Percentiles rank a stretch among this genome's conserved stretches.
Conservation (phyloP, 2,329 filamentous ascomycete species). For the Dothiorella sarmentorum region DNA sequence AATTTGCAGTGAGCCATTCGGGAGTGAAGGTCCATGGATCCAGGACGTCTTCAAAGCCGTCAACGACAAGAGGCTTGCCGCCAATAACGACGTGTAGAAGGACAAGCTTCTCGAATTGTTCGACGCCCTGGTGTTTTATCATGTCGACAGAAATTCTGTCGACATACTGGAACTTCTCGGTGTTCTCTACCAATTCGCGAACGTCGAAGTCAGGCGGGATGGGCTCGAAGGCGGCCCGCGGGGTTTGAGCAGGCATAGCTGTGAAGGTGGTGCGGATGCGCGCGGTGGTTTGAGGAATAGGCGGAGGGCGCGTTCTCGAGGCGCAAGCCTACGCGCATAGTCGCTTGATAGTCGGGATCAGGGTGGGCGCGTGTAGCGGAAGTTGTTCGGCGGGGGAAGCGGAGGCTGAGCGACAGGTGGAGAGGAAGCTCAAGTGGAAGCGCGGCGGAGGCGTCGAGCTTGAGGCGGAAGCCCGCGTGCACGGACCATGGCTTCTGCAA, state of each 20-base stretch:
- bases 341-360: not conserved
- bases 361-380: not conserved
- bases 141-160: conserved; percentile 74
- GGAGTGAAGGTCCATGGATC: conserved; percentile 75
- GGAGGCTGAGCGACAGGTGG: not conserved
- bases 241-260: conserved; percentile 72
- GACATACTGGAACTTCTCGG: conserved; percentile 83
- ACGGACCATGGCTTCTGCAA: not conserved
- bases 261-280: not conserved
- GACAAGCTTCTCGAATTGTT: conserved; percentile 82
- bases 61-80: conserved; percentile 85
- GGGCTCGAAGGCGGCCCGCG: conserved; percentile 86
- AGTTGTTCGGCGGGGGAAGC: not conserved
- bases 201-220: conserved; percentile 84
- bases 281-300: not conserved
- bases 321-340: not conserved
- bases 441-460: not conserved
- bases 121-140: conserved; percentile 71
- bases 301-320: not conserved
- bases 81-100: conserved; percentile 76
- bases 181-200: conserved; percentile 67
- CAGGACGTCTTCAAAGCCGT: conserved; percentile 76
- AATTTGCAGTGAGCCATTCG: conserved; percentile 74
- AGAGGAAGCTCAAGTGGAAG: not conserved
- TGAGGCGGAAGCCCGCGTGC: not conserved